phyloP scores from a whole-genome alignment of 176 grass and related monocot genomes.

The Aegilops speltoides region DNA sequence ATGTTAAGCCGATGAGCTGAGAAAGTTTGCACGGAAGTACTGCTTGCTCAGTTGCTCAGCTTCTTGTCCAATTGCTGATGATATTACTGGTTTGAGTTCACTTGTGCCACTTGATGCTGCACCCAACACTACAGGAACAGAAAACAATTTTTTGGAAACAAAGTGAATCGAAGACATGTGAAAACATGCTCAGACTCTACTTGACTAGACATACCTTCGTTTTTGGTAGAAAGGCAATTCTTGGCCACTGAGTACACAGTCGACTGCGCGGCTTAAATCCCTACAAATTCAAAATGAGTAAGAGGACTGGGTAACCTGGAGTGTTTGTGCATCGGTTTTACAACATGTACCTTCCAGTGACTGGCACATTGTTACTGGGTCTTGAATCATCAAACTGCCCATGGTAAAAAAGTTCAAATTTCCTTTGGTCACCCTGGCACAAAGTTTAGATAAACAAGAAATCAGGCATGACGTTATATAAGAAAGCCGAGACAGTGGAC shows the following conservation, averaged over 20 bases:
- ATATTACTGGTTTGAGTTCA: not conserved
- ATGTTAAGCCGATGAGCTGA: no score
- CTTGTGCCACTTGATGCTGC: constrained; percentile 91
- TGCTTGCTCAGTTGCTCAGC: no score
- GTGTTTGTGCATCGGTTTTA: not conserved
- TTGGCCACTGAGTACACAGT: constrained; percentile 75
- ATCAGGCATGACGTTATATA: not conserved
- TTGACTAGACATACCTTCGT: constrained; percentile 37
- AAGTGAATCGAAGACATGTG: not conserved
- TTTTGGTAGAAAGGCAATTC: constrained; percentile 48
- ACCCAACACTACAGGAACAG: constrained; percentile 55
- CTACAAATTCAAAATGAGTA: constrained; percentile 27
- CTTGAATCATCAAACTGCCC: constrained; percentile 95
- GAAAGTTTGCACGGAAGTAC: no score
- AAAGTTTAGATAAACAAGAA: not conserved
- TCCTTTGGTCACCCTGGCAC: constrained; percentile 68
- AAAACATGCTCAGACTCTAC: not conserved
- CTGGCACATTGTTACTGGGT: constrained; percentile 68
- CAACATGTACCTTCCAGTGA: constrained; percentile 69
- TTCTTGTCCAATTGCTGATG: no score
- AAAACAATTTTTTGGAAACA: not conserved
- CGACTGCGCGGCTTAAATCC: constrained; percentile 77
- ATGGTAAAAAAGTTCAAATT: constrained; percentile 91
- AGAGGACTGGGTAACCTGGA: not conserved
- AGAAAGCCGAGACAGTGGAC: not conserved